Percentiles rank a stretch among this genome's conserved stretches.
phyloP scores from a whole-genome alignment of 2,329 filamentous ascomycete species.

The Epichloe brachyelytri region DNA sequence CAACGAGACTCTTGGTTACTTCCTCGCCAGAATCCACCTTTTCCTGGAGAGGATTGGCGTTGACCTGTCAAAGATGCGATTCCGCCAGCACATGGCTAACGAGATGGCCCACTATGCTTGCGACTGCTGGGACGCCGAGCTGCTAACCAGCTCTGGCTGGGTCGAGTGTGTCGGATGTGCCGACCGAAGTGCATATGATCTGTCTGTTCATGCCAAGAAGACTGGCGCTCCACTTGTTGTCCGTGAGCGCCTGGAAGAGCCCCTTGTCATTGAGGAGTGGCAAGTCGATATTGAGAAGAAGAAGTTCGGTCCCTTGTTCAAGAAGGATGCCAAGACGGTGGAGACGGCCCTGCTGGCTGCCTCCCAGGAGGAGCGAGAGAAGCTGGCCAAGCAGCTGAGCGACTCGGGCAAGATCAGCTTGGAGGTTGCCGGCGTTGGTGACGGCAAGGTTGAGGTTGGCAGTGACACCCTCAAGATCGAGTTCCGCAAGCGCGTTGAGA shows the following conservation, averaged over 20 bases:
- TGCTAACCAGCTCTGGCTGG: slow-evolving; percentile 88
- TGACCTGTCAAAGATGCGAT: slow-evolving; percentile 78
- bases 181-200: slow-evolving; percentile 87
- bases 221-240: slow-evolving; percentile 80
- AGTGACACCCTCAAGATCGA: slow-evolving; percentile 74
- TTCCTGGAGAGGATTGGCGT: slow-evolving; percentile 85
- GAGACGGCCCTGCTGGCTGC: slow-evolving; percentile 66
- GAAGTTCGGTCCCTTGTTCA: slow-evolving; percentile 89
- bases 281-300: slow-evolving; percentile 83
- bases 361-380: slow-evolving; percentile 69
- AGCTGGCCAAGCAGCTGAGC: slow-evolving; percentile 60
- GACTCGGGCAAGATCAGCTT: slow-evolving; percentile 64
- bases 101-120: slow-evolving; percentile 79
- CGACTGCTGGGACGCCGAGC: slow-evolving; percentile 96
- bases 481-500: slow-evolving; percentile 69
- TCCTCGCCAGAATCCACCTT: slow-evolving; percentile 82
- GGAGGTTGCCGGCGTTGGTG: slow-evolving; percentile 52
- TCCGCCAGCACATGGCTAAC: slow-evolving; percentile 87
- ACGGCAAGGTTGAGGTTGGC: slow-evolving; percentile 65
- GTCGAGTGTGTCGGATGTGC: slow-evolving; percentile 97
- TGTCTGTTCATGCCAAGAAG: slow-evolving; percentile 85
- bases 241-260: slow-evolving; percentile 66
- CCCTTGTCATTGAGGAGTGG: slow-evolving; percentile 74
- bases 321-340: slow-evolving; percentile 81
- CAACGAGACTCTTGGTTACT: slow-evolving; percentile 97